Percentiles rank a stretch among this genome's conserved stretches.
Evolutionary conservation across 306 rosid species (phyloP).

Genomic region (Pterocarpus macrocarpus): DNA sequence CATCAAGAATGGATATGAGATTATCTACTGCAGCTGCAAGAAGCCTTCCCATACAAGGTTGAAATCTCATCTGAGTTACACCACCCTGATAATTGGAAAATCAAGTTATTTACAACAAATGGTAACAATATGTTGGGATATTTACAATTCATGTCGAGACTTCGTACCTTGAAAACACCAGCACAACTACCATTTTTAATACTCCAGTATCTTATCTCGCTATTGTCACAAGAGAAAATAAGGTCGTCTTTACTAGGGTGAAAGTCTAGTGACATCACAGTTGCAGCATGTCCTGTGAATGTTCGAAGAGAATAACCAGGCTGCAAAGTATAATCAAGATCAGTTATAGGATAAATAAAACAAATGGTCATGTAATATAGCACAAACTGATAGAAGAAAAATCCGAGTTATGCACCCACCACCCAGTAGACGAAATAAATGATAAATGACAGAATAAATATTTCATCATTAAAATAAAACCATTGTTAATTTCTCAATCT

Average conservation of each 20-base stretch:
- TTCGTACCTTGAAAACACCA: constrained; percentile 73
- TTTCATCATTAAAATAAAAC: constrained; percentile 11
- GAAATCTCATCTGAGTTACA: constrained; percentile 82
- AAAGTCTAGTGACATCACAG: constrained; percentile 84
- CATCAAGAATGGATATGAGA: constrained; percentile 66
- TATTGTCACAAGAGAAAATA: constrained; percentile 77
- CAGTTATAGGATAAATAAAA: constrained; percentile 29
- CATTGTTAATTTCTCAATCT: not conserved
- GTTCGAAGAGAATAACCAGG: constrained; percentile 75
- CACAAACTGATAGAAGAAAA: constrained; percentile 32
- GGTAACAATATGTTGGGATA: not conserved
- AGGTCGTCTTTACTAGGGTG: constrained; percentile 80
- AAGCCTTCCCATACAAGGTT: constrained; percentile 73
- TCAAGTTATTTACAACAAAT: constrained; percentile 15
- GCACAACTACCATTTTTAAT: constrained; percentile 73
- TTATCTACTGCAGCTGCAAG: constrained; percentile 76
- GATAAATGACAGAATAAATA: not conserved
- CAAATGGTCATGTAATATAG: not conserved
- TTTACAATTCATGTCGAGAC: constrained; percentile 32
- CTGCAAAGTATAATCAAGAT: constrained; percentile 59
- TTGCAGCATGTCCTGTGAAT: constrained; percentile 71
- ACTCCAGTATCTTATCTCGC: constrained; percentile 88
- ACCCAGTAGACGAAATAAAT: not conserved
- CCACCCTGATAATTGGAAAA: constrained; percentile 67
- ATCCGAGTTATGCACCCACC: not conserved